Percentiles rank a stretch among this genome's conserved stretches.
Evolutionary conservation across 805 yeast genomes (phyloP).

Genomic region (Candida coquimbonensis): DNA sequence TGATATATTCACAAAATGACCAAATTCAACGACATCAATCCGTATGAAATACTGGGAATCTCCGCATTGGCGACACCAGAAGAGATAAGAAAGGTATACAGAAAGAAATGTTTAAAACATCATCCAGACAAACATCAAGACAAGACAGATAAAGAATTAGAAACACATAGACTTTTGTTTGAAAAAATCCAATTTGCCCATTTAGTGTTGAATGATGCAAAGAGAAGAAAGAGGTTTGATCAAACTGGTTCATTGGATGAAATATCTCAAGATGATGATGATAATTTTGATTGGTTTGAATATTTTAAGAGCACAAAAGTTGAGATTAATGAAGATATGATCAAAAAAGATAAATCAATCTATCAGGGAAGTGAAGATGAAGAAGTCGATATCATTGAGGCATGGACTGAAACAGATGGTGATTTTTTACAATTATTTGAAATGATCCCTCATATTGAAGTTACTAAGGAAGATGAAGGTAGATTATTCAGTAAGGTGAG

Average conservation of each 20-base stretch:
- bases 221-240: constrained; percentile 53
- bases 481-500: constrained; percentile 51
- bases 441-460: constrained; percentile 68
- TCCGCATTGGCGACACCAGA: constrained; percentile 34
- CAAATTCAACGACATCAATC: constrained; percentile 48
- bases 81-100: constrained; percentile 60
- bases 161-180: constrained; percentile 36
- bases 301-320: constrained; percentile 41
- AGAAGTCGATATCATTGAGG: constrained; percentile 50
- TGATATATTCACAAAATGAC: constrained; percentile 9
- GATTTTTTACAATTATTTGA: constrained; percentile 68
- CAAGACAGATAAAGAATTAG: constrained; percentile 23
- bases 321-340: constrained; percentile 54
- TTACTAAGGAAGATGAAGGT: constrained; percentile 49
- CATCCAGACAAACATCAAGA: constrained; percentile 66
- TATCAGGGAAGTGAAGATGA: constrained; percentile 64
- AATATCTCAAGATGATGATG: constrained; percentile 6
- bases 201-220: constrained; percentile 53
- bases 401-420: constrained; percentile 54
- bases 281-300: constrained; percentile 52
- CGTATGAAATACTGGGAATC: constrained; percentile 49
- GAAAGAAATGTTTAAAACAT: constrained; percentile 51
- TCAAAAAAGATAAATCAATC: constrained; percentile 57
- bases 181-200: constrained; percentile 73
- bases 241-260: constrained; percentile 58